A percentile compares a stretch with the other conserved stretches of the same genome.
phyloP scores from a whole-genome alignment of 805 yeast species.

The Cyberlindnera japonica region DNA sequence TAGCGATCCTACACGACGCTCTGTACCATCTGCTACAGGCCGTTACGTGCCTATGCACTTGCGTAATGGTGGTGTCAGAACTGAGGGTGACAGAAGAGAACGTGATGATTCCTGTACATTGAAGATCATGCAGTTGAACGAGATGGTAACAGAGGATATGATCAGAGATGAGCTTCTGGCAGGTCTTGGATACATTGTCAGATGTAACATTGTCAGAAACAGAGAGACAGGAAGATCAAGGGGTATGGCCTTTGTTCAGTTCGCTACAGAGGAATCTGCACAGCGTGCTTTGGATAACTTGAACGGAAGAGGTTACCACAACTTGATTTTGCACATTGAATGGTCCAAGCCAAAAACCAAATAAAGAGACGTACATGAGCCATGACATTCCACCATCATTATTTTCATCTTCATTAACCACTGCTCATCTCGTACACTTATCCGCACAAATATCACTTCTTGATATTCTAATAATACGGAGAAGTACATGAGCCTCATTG shows the following conservation, averaged over 20 bases:
- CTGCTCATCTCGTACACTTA: no score
- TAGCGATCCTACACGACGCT: conserved; percentile 39
- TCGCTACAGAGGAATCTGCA: conserved; percentile 64
- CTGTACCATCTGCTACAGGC: conserved; percentile 40
- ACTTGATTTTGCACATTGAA: conserved; percentile 69
- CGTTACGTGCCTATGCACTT: conserved; percentile 63
- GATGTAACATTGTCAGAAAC: conserved; percentile 83
- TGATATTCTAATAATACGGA: no score
- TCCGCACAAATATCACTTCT: no score
- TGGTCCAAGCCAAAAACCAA: conserved; percentile 47
- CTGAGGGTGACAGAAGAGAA: conserved; percentile 43
- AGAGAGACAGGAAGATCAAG: conserved; percentile 91
- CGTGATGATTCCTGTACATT: conserved; percentile 86
- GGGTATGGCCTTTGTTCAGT: conserved; percentile 94
- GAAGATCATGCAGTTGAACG: conserved; percentile 88
- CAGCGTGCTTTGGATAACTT: conserved; percentile 69
- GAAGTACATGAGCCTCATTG: no score
- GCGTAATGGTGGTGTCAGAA: conserved; percentile 35
- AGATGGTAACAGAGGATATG: conserved; percentile 76
- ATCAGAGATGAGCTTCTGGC: conserved; percentile 68
- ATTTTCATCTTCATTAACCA: no score
- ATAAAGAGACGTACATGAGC: no score
- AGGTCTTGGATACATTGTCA: conserved; percentile 60
- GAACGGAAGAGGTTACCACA: conserved; percentile 91
- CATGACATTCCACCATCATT: no score